These are phyloP conservation scores for Volvariella volvacea DNA, from an alignment of 1,284 basidiomycete genomes.

Conservation along the genomic window DNA sequence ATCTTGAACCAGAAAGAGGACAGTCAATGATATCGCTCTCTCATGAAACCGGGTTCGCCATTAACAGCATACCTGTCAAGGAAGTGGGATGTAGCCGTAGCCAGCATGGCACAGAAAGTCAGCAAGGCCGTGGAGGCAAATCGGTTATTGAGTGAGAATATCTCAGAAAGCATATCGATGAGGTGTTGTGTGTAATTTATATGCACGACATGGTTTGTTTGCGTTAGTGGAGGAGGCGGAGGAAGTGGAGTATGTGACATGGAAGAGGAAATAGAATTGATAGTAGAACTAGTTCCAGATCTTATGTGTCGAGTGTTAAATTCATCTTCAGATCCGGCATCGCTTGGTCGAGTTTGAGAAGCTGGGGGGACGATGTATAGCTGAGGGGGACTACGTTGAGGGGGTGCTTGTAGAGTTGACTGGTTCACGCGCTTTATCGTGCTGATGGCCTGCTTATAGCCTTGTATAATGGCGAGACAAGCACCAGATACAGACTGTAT, in stretches of 20 bases:
- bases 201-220: constrained; percentile 8
- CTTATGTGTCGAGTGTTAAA: constrained; percentile 8
- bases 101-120: constrained; percentile 29
- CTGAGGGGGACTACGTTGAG: constrained; percentile 6
- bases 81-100: constrained; percentile 19
- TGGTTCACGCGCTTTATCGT: constrained; percentile 65
- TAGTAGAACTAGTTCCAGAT: constrained; percentile 13
- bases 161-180: constrained; percentile 39
- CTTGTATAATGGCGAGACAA: constrained; percentile 58
- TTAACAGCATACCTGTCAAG: constrained; percentile 11
- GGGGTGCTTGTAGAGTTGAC: constrained; percentile 19
- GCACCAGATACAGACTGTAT: constrained; percentile 65
- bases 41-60: no score
- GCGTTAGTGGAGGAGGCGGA: constrained; percentile 7
- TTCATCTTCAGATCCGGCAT: no score
- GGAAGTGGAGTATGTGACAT: constrained; percentile 11
- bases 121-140: constrained; percentile 36
- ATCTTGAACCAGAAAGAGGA: constrained; percentile 23
- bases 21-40: no score
- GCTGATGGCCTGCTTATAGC: constrained; percentile 56
- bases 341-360: no score
- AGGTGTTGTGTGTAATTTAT: constrained; percentile 28
- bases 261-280: constrained; percentile 13
- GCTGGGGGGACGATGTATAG: no score
- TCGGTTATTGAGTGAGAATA: constrained; percentile 40